A percentile compares a stretch with the other conserved stretches of the same genome.
Evolutionary conservation across 1,284 basidiomycete genomes (phyloP).

Genomic region (Heliocybe sulcata): DNA sequence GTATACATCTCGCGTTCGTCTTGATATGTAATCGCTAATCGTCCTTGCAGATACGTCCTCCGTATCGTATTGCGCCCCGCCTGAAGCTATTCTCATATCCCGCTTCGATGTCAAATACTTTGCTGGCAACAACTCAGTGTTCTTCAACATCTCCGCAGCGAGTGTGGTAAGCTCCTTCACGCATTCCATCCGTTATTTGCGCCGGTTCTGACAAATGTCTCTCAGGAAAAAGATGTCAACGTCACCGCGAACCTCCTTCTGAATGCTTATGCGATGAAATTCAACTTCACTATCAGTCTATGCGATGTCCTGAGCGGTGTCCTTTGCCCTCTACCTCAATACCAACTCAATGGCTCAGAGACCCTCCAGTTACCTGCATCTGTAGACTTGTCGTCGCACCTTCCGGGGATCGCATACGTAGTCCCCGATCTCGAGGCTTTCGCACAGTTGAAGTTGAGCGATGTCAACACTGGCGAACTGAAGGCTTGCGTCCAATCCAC

Average conservation of each 20-base stretch:
- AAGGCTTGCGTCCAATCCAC: conserved; percentile 91
- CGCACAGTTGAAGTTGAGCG: conserved; percentile 72
- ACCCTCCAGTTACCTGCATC: conserved; percentile 65
- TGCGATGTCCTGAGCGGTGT: conserved; percentile 71
- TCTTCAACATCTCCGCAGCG: conserved; percentile 70
- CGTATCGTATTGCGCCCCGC: conserved; percentile 82
- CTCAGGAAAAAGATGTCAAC: conserved; percentile 64
- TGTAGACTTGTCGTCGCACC: conserved; percentile 41
- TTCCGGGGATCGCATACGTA: conserved; percentile 79
- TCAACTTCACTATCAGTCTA: conserved; percentile 76
- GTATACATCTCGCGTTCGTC: conserved; percentile 19
- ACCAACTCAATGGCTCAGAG: conserved; percentile 82
- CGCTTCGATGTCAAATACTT: conserved; percentile 77
- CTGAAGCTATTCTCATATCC: conserved; percentile 73
- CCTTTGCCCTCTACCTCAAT: conserved; percentile 83
- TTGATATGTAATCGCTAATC: conserved; percentile 7
- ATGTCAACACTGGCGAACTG: conserved; percentile 59
- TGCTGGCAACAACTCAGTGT: conserved; percentile 59
- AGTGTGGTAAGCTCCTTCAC: conserved; percentile 49
- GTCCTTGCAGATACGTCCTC: conserved; percentile 64
- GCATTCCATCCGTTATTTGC: conserved; percentile 10
- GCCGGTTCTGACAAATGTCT: conserved; percentile 18
- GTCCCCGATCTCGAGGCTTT: conserved; percentile 93
- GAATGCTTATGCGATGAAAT: conserved; percentile 75
- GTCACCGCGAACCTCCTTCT: conserved; percentile 75